Conservation (phyloP, 2,329 filamentous ascomycete species). For the Penicillium sp. region DNA sequence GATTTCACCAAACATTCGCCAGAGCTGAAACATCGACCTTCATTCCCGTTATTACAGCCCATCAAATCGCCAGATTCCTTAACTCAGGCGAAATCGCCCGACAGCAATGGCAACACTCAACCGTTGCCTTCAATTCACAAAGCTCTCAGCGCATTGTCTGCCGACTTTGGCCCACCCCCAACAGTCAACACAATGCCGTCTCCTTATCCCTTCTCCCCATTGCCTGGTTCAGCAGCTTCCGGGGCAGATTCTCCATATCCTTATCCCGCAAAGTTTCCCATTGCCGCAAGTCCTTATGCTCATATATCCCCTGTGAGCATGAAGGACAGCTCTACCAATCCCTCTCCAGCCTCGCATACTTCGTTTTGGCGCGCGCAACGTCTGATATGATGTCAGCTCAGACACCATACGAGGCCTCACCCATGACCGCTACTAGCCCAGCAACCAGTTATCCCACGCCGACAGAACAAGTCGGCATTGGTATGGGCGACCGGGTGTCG, state of each 20-base stretch:
- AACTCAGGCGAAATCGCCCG: slow-evolving; percentile 35
- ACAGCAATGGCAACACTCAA: slow-evolving; percentile 30
- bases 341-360: slow-evolving; percentile 37
- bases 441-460: slow-evolving; percentile 44
- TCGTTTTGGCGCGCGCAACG: slow-evolving; percentile 28
- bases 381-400: slow-evolving; percentile 30
- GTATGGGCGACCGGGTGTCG: slow-evolving; percentile 24
- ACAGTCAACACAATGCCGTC: slow-evolving; percentile 24
- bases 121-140: slow-evolving; percentile 46
- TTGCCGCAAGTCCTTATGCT: slow-evolving; percentile 38
- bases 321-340: slow-evolving; percentile 38
- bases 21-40: slow-evolving; percentile 31
- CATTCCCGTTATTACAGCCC: slow-evolving; percentile 44
- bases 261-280: slow-evolving; percentile 33
- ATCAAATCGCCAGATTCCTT: slow-evolving; percentile 42
- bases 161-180: slow-evolving; percentile 25
- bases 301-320: slow-evolving; percentile 43
- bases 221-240: slow-evolving; percentile 28
- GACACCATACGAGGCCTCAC: slow-evolving; percentile 32
- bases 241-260: slow-evolving; percentile 32
- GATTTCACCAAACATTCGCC: slow-evolving; percentile 31
- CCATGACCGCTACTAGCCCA: slow-evolving; percentile 37
- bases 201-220: slow-evolving; percentile 28
- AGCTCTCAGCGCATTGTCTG: slow-evolving; percentile 37
- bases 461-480: slow-evolving; percentile 33